These are phyloP conservation scores for Bassia scoparia DNA, from an alignment of 148 eudicot species.

Conservation along the genomic window DNA sequence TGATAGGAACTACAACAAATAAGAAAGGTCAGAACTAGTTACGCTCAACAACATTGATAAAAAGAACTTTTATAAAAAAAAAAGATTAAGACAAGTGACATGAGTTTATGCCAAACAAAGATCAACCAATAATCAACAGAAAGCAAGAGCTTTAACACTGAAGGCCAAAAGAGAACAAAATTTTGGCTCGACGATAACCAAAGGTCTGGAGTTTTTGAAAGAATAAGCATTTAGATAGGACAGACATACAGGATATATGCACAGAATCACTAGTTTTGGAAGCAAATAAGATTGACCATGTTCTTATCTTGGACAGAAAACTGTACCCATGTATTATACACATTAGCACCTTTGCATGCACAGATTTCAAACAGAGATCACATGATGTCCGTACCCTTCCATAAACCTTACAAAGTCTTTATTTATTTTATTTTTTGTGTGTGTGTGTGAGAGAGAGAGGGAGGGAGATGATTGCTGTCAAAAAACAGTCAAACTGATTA, in stretches of 20 bases:
- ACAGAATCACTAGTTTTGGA: too few relatives aligned
- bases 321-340: too few relatives aligned
- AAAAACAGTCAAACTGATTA: not conserved
- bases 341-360: too few relatives aligned
- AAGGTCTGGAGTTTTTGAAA: not conserved
- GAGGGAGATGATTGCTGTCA: not conserved
- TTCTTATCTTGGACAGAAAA: too few relatives aligned
- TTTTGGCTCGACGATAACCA: not conserved
- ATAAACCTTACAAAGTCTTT: slow-evolving; percentile 5
- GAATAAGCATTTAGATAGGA: not conserved
- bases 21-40: slow-evolving; percentile 16
- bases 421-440: too few relatives aligned
- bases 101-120: not conserved
- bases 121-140: not conserved
- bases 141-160: not conserved
- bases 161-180: not conserved
- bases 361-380: too few relatives aligned
- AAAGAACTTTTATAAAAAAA: not conserved
- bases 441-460: too few relatives aligned
- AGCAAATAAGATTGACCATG: too few relatives aligned
- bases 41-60: not conserved
- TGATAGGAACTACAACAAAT: slow-evolving; percentile 54
- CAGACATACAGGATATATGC: not conserved
- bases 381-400: not conserved
- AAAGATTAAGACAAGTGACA: not conserved